These are phyloP conservation scores for Ceratocystis papillata DNA, from an alignment of 2,329 filamentous ascomycete species.

Conservation along the genomic window DNA sequence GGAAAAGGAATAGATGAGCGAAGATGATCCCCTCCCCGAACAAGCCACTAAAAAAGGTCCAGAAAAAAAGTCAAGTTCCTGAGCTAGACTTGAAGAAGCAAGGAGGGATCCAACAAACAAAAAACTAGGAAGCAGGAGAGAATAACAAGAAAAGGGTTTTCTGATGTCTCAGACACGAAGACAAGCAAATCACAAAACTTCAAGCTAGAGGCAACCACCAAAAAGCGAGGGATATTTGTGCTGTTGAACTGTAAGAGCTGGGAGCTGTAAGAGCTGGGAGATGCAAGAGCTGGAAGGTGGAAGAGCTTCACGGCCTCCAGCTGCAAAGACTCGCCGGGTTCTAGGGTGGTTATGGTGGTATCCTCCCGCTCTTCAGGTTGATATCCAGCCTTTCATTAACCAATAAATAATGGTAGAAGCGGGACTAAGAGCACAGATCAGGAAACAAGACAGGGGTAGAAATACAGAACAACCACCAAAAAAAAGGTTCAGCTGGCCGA, in stretches of 20 bases:
- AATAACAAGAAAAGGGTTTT: background rate
- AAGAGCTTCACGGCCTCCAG: too few relatives aligned
- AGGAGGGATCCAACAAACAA: background rate
- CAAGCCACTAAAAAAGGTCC: constrained; percentile 9
- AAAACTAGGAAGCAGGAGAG: too few relatives aligned
- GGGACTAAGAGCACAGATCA: constrained; percentile 7
- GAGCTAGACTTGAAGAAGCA: constrained; percentile 11
- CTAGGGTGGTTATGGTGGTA: background rate
- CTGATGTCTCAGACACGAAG: background rate
- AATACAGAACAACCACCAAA: background rate
- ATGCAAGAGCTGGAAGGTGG: too few relatives aligned
- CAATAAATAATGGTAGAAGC: background rate
- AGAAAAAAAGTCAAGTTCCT: constrained; percentile 9
- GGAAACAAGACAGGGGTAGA: background rate
- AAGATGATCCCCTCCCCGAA: background rate
- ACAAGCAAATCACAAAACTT: background rate
- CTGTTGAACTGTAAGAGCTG: too few relatives aligned
- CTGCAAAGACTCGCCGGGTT: too few relatives aligned
- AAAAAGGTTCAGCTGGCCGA: background rate
- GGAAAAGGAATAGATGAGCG: constrained; percentile 13
- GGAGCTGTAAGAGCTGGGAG: too few relatives aligned
- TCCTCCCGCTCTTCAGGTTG: background rate
- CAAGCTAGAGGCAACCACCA: background rate
- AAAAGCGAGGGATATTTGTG: background rate
- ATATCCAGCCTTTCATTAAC: background rate